Percentiles rank a stretch among this genome's conserved stretches.
These are phyloP conservation scores for Cadophora gregata DNA, from an alignment of 2,329 filamentous ascomycete genomes.

Conservation along the genomic window DNA sequence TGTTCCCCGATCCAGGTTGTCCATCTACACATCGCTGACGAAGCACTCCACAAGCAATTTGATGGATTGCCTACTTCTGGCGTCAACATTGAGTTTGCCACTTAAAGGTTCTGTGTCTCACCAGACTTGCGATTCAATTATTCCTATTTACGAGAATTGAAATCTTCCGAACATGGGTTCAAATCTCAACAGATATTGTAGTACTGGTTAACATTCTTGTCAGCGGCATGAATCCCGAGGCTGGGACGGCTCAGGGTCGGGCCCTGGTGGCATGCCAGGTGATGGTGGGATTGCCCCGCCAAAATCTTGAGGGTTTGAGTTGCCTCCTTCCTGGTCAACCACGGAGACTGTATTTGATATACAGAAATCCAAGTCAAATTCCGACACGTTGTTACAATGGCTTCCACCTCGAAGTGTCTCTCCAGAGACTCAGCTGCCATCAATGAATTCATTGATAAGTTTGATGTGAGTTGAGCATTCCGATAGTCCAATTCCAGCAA, in stretches of 20 bases:
- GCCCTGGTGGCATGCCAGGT: no score
- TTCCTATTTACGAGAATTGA: background rate
- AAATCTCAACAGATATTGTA: background rate
- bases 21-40: no score
- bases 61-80: no score
- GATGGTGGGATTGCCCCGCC: conserved; percentile 4
- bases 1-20: no score
- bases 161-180: background rate
- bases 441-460: conserved; percentile 83
- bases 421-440: conserved; percentile 81
- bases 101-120: background rate
- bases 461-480: conserved; percentile 74
- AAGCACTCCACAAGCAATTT: no score
- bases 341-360: background rate
- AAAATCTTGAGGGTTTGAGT: background rate
- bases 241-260: background rate
- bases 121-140: background rate
- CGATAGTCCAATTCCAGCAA: conserved; percentile 18
- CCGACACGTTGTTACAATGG: background rate
- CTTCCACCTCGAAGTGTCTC: conserved; percentile 63
- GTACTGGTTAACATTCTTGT: background rate
- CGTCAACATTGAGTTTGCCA: no score
- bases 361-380: background rate
- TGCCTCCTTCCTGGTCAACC: background rate
- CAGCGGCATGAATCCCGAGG: background rate